These are phyloP conservation scores for Talaromyces sp. DNA, from an alignment of 2,329 filamentous ascomycete genomes.

Conservation along the genomic window DNA sequence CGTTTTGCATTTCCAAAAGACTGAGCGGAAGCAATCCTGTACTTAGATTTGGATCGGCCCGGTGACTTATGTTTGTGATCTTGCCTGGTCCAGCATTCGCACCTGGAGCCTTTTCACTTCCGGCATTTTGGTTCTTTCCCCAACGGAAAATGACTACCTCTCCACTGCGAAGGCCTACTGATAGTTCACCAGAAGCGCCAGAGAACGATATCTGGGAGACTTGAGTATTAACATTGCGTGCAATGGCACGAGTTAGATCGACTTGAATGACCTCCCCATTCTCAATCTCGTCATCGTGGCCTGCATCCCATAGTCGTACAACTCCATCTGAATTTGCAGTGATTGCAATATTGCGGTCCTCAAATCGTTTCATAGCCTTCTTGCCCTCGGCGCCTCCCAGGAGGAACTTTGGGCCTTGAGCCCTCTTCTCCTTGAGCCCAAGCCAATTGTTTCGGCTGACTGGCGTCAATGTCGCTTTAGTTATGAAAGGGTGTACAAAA, in stretches of 20 bases:
- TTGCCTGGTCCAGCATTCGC: constrained; percentile 62
- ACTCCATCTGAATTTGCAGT: constrained; percentile 88
- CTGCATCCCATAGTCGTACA: constrained; percentile 87
- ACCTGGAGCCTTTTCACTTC: constrained; percentile 57
- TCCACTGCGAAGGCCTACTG: constrained; percentile 74
- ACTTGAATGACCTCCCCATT: constrained; percentile 78
- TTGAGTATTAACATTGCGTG: constrained; percentile 71
- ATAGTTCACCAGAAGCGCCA: constrained; percentile 77
- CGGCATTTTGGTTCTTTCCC: constrained; percentile 73
- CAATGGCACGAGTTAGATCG: constrained; percentile 78
- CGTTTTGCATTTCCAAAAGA: constrained; percentile 79
- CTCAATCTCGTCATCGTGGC: constrained; percentile 89
- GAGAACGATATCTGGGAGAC: constrained; percentile 78
- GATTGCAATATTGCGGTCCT: constrained; percentile 78
- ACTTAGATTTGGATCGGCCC: constrained; percentile 69
- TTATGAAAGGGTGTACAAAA: constrained; percentile 87
- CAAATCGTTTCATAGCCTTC: constrained; percentile 70
- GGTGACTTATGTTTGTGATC: constrained; percentile 69
- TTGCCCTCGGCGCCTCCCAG: constrained; percentile 73
- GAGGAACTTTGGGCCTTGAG: constrained; percentile 72
- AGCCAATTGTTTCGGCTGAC: constrained; percentile 82
- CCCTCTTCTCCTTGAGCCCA: constrained; percentile 79
- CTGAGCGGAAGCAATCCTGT: constrained; percentile 78
- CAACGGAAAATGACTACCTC: constrained; percentile 85
- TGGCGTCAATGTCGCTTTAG: constrained; percentile 65